phyloP scores from a whole-genome alignment of 164 flowering plant species.

The Cinnamomum chago region DNA sequence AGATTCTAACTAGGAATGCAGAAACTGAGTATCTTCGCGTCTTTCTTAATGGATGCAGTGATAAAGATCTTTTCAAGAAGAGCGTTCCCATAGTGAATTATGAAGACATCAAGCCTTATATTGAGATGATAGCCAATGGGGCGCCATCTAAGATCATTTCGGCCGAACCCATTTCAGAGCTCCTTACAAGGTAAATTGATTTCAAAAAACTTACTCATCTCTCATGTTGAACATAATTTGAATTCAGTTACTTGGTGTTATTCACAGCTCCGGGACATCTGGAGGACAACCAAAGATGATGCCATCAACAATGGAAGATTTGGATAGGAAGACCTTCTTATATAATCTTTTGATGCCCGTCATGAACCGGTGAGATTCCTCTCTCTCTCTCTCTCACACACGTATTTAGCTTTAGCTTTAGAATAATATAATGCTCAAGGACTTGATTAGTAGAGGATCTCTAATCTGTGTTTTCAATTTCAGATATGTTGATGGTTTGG shows the following conservation, averaged over 20 bases:
- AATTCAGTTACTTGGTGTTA: not conserved
- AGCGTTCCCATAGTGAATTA: conserved; percentile 56
- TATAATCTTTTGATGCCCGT: conserved; percentile 49
- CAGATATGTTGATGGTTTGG: conserved; percentile 55
- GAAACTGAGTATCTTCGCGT: conserved; percentile 40
- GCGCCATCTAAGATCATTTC: conserved; percentile 51
- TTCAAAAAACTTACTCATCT: not conserved
- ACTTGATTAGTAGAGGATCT: not conserved
- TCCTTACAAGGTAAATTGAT: conserved; percentile 44
- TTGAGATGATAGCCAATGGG: conserved; percentile 59
- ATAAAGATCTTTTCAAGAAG: conserved; percentile 35
- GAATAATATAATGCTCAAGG: not conserved
- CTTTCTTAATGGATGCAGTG: conserved; percentile 31
- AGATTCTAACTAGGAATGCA: conserved; percentile 42
- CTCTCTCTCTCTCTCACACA: not conserved
- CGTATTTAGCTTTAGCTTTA: too few relatives aligned
- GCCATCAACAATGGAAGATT: conserved; percentile 49
- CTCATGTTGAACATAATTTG: not conserved
- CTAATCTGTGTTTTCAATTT: conserved; percentile 4
- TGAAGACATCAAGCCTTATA: conserved; percentile 54
- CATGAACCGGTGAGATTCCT: conserved; percentile 40
- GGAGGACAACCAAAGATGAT: conserved; percentile 65
- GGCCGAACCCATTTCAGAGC: conserved; percentile 47
- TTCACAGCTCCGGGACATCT: conserved; percentile 57
- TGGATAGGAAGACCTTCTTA: conserved; percentile 47